These are phyloP conservation scores for Beta vulgaris DNA, from an alignment of 148 eudicot genomes.

Conservation along the genomic window DNA sequence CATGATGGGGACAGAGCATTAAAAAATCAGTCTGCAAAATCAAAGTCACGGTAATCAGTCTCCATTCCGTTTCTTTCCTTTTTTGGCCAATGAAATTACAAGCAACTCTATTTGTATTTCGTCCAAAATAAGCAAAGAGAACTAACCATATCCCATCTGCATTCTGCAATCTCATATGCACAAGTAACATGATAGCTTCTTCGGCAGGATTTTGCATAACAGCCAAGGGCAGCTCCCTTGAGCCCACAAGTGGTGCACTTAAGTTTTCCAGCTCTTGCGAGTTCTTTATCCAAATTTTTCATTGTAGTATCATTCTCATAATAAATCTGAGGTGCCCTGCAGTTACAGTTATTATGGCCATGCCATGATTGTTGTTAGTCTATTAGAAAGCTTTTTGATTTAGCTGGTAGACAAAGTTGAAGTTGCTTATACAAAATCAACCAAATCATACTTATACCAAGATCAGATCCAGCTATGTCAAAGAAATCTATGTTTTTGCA, in stretches of 20 bases:
- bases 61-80: not conserved
- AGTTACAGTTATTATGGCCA: conserved; percentile 19
- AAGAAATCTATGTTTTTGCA: not conserved
- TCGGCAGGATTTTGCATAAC: conserved; percentile 68
- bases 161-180: conserved; percentile 49
- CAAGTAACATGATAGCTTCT: conserved; percentile 85
- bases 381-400: not conserved
- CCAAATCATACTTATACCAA: not conserved
- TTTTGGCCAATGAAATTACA: not conserved
- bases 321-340: conserved; percentile 88
- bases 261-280: conserved; percentile 74
- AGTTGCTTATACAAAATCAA: not conserved
- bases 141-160: conserved; percentile 92
- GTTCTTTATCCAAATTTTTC: conserved; percentile 69
- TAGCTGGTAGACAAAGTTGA: not conserved
- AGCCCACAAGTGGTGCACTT: conserved; percentile 78
- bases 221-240: conserved; percentile 94
- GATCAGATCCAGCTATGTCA: not conserved
- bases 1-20: conserved; percentile 74
- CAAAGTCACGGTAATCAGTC: not conserved
- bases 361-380: not conserved
- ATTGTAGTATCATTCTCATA: conserved; percentile 48
- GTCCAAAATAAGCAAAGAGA: not conserved
- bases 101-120: not conserved
- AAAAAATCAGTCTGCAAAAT: conserved; percentile 53